Conservation (phyloP, 305 asterid species). For the Solanum hybrid region DNA sequence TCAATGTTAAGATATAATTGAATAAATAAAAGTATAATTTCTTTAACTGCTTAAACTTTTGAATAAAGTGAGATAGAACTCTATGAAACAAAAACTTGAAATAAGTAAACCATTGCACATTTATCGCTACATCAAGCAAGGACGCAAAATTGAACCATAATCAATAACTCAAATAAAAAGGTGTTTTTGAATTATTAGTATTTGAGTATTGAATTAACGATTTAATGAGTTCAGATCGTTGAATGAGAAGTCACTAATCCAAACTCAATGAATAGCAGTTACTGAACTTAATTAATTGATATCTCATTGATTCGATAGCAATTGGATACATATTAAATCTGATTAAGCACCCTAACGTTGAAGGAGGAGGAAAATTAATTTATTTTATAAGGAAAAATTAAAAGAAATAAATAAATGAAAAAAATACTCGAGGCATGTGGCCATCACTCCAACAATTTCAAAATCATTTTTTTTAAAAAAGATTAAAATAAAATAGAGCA, state of each 20-base stretch:
- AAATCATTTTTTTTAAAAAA: background rate
- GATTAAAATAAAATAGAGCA: background rate
- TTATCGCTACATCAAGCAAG: rapidly evolving
- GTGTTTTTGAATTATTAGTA: rapidly evolving
- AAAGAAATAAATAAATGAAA: background rate
- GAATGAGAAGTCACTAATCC: background rate
- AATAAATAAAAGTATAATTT: background rate
- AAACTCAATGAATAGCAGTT: rapidly evolving
- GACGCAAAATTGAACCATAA: rapidly evolving
- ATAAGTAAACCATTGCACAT: background rate
- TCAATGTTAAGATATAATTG: background rate
- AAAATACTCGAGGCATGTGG: background rate
- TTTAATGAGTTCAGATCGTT: background rate
- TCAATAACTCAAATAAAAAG: background rate
- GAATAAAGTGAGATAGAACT: background rate
- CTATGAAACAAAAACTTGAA: background rate
- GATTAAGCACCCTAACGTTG: background rate
- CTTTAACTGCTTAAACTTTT: background rate
- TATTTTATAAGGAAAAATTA: background rate
- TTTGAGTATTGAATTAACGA: background rate
- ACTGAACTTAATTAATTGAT: no score
- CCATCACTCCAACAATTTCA: background rate
- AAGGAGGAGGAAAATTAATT: background rate
- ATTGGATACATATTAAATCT: background rate
- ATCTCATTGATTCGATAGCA: background rate